phyloP scores from a whole-genome alignment of 179 eudicot species.

The Pouteria campechiana region DNA sequence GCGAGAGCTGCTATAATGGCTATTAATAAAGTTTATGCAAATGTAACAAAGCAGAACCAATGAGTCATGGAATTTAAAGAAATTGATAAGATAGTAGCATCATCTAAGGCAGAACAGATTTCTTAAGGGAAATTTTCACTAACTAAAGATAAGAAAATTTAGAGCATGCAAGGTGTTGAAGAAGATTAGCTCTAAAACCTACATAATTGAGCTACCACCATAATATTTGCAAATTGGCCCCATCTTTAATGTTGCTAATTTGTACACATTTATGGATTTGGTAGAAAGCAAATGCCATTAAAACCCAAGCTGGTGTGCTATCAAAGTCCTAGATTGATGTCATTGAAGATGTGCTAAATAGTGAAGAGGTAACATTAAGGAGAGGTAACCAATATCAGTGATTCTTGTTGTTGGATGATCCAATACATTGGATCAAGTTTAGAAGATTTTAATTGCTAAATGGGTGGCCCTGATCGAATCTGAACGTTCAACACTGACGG shows the following conservation, averaged over 20 bases:
- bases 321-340: not conserved
- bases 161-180: not conserved
- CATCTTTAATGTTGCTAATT: not conserved
- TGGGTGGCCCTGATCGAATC: too few relatives aligned
- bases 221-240: not conserved
- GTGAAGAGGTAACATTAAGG: not conserved
- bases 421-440: too few relatives aligned
- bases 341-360: not conserved
- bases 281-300: not conserved
- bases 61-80: not conserved
- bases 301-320: not conserved
- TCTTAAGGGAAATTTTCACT: too few relatives aligned
- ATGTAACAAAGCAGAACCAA: not conserved
- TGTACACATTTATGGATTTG: not conserved
- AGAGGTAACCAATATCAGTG: not conserved
- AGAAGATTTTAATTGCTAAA: too few relatives aligned
- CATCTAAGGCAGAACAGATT: not conserved
- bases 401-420: too few relatives aligned
- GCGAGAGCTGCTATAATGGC: not conserved
- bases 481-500: too few relatives aligned
- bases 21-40: not conserved
- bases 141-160: slow-evolving; percentile 1
- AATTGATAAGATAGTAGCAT: not conserved
- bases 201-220: not conserved
- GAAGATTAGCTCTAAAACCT: slow-evolving; percentile 4